Evolutionary conservation across 2,329 filamentous ascomycete species (phyloP).

Genomic region (Diplocarpon rosae): DNA sequence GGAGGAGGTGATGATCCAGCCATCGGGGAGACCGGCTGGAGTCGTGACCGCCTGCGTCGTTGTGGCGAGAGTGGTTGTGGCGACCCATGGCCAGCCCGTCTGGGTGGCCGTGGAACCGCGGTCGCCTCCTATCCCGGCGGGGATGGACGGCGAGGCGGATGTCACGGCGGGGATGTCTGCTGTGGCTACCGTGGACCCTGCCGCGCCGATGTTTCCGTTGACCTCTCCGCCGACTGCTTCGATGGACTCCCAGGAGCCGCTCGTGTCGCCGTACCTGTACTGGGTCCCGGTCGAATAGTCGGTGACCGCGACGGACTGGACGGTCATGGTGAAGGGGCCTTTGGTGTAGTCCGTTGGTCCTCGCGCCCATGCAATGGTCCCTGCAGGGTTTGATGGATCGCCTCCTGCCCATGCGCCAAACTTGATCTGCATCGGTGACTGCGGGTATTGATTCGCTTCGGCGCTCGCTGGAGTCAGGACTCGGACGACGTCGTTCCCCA

Average conservation of each 20-base stretch:
- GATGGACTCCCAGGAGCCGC: conserved; percentile 75
- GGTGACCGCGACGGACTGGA: conserved; percentile 63
- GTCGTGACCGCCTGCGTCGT: conserved; percentile 32
- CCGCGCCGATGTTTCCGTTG: conserved; percentile 46
- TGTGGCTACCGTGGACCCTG: conserved; percentile 32
- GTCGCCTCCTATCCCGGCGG: conserved; percentile 54
- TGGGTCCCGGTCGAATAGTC: conserved; percentile 89
- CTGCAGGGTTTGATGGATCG: conserved; percentile 60
- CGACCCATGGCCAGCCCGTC: conserved; percentile 59
- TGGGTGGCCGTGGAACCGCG: conserved; percentile 42
- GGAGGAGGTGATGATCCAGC: conserved; percentile 68
- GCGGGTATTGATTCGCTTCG: conserved; percentile 68
- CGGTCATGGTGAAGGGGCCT: conserved; percentile 78
- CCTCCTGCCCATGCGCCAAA: conserved; percentile 89
- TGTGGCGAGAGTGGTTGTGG: conserved; percentile 39
- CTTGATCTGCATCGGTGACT: conserved; percentile 91
- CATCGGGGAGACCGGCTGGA: conserved; percentile 53
- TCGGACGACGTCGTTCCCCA: conserved; percentile 67
- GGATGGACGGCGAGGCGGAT: conserved; percentile 52
- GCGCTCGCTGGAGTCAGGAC: conserved; percentile 62
- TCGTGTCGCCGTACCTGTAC: conserved; percentile 72
- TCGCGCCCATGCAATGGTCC: conserved; percentile 83
- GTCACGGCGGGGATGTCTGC: conserved; percentile 54
- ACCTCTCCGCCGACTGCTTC: conserved; percentile 66
- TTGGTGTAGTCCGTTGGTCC: conserved; percentile 74